These are phyloP conservation scores for Macadamia integrifolia DNA, from an alignment of 164 flowering plant species.

Conservation along the genomic window DNA sequence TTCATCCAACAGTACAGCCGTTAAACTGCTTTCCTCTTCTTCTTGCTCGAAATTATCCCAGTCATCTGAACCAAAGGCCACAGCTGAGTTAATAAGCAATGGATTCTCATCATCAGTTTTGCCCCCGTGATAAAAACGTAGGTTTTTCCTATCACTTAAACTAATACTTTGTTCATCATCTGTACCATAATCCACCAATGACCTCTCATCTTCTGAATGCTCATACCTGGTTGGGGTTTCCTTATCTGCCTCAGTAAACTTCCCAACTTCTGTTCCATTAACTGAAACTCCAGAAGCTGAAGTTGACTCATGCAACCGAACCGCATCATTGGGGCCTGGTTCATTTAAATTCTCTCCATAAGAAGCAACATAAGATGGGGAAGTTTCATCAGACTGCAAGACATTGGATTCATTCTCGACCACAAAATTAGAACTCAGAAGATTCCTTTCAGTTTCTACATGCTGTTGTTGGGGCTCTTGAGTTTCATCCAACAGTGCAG, in stretches of 20 bases:
- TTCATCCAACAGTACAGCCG: conserved; percentile 13
- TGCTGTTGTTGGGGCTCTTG: conserved; percentile 11
- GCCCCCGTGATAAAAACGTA: conserved; percentile 12
- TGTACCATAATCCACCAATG: conserved; percentile 47
- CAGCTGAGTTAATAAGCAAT: conserved; percentile 53
- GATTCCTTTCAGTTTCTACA: background rate
- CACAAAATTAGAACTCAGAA: background rate
- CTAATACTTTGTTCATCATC: conserved; percentile 41
- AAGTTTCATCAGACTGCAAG: conserved; percentile 3
- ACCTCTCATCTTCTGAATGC: conserved; percentile 65
- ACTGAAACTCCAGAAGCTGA: conserved; percentile 10
- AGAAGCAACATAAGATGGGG: background rate
- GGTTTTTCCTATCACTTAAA: conserved; percentile 11
- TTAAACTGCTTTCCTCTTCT: conserved; percentile 18
- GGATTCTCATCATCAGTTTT: conserved; percentile 32
- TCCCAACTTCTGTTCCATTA: conserved; percentile 18
- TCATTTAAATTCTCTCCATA: background rate
- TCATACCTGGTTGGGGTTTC: conserved; percentile 36
- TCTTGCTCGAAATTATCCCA: conserved; percentile 75
- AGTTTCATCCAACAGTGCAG: conserved; percentile 14
- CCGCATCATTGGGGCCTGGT: background rate
- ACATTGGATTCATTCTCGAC: background rate
- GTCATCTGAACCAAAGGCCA: conserved; percentile 77
- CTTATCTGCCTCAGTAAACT: conserved; percentile 25
- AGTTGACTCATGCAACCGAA: conserved; percentile 5